Conservation (phyloP, 192 early-diverging fungal genomes). For the Backusella mclennaniae region DNA sequence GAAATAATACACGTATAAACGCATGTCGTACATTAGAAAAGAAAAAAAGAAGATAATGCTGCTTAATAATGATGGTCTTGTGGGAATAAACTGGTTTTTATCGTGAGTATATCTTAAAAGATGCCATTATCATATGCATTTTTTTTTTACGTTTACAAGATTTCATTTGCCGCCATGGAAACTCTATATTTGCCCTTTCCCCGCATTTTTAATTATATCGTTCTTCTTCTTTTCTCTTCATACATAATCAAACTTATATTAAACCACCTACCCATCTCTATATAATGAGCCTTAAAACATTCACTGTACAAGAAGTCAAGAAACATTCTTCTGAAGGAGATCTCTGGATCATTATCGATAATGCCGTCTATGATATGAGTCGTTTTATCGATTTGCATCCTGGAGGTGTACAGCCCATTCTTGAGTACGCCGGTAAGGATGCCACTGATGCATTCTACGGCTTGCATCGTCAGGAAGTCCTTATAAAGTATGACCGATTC, state of each 20-base stretch:
- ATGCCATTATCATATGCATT: neutral
- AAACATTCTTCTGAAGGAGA: constrained; percentile 27
- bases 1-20: neutral
- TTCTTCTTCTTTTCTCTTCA: neutral
- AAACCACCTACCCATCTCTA: neutral
- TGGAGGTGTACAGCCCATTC: constrained; percentile 56
- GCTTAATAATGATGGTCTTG: neutral
- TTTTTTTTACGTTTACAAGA: neutral
- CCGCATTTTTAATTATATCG: neutral
- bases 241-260: neutral
- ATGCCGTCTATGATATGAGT: constrained; percentile 59
- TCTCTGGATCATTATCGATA: constrained; percentile 63
- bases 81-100: neutral
- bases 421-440: constrained; percentile 79
- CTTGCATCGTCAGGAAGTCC: constrained; percentile 48
- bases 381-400: constrained; percentile 56
- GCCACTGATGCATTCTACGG: constrained; percentile 56
- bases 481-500: constrained; percentile 66
- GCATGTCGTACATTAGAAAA: neutral
- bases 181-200: neutral
- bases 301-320: constrained; percentile 28
- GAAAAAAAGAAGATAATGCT: neutral
- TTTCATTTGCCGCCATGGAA: neutral
- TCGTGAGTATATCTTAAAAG: neutral
- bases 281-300: constrained; percentile 9